A percentile compares a stretch with the other conserved stretches of the same genome.
phyloP scores from a whole-genome alignment of 1,284 basidiomycete species.

The Cutaneotrichosporon mucoides region DNA sequence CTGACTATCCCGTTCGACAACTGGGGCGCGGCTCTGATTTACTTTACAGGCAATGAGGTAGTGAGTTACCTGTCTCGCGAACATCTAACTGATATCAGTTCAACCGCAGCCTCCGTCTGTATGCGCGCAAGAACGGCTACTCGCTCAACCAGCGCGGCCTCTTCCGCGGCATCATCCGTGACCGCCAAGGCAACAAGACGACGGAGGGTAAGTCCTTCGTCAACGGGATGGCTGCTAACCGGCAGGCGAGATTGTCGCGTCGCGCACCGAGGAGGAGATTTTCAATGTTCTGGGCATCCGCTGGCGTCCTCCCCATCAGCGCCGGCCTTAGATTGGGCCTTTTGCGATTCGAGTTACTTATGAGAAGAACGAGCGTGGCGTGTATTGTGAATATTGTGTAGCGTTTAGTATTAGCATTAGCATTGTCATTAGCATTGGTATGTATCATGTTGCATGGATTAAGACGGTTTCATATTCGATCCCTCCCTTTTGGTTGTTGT shows the following conservation, averaged over 20 bases:
- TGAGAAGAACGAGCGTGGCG: no score
- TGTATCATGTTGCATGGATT: no score
- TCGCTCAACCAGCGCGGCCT: constrained; percentile 81
- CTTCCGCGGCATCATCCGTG: constrained; percentile 66
- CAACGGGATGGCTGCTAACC: no score
- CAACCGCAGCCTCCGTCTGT: constrained; percentile 79
- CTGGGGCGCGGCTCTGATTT: constrained; percentile 77
- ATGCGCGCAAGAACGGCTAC: constrained; percentile 74
- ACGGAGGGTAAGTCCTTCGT: constrained; percentile 63
- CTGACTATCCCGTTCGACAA: constrained; percentile 70
- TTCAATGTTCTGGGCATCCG: constrained; percentile 61
- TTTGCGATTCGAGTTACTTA: no score
- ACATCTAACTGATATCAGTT: no score
- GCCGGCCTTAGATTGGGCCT: constrained; percentile 15
- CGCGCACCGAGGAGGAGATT: constrained; percentile 77
- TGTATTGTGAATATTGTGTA: no score
- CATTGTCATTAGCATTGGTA: no score
- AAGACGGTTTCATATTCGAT: no score
- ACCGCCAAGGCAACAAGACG: constrained; percentile 61
- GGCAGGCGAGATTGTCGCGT: constrained; percentile 68
- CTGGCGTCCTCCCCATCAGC: constrained; percentile 27
- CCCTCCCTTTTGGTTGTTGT: no score
- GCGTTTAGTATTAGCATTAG: no score
- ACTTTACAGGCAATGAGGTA: constrained; percentile 82
- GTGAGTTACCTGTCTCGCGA: no score